Percentiles rank a stretch among this genome's conserved stretches.
Evolutionary conservation across 2,329 filamentous ascomycete genomes (phyloP).

Genomic region (Aspergillus transmontanensis): DNA sequence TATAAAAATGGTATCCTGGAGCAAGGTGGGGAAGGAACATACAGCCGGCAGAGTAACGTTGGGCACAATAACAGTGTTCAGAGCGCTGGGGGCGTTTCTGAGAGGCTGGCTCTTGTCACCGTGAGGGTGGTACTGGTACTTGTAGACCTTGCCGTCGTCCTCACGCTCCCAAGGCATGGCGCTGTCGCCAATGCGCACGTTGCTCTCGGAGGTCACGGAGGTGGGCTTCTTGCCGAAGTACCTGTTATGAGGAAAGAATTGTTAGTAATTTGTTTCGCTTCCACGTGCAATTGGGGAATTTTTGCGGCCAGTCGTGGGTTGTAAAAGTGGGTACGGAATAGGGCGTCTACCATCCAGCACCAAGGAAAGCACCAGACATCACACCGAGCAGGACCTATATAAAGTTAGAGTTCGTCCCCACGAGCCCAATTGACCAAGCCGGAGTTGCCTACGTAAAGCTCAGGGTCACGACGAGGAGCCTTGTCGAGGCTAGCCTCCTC

Average conservation of each 20-base stretch:
- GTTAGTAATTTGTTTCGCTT: constrained; percentile 3
- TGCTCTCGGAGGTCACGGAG: constrained; percentile 75
- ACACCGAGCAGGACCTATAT: constrained; percentile 82
- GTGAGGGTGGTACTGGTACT: constrained; percentile 81
- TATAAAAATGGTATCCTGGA: neutral
- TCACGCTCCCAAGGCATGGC: constrained; percentile 91
- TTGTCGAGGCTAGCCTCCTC: constrained; percentile 59
- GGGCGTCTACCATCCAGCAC: constrained; percentile 71
- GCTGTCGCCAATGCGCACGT: constrained; percentile 71
- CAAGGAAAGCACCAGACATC: constrained; percentile 84
- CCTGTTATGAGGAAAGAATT: constrained; percentile 24
- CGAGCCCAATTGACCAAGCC: constrained; percentile 12
- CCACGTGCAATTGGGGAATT: constrained; percentile 7
- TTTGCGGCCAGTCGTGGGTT: constrained; percentile 12
- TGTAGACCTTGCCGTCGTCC: constrained; percentile 65
- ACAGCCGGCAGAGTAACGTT: constrained; percentile 92
- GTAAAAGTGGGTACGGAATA: constrained; percentile 4
- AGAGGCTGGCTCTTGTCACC: constrained; percentile 75
- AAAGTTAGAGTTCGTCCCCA: constrained; percentile 20
- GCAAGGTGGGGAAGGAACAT: constrained; percentile 33
- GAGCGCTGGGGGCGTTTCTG: constrained; percentile 88
- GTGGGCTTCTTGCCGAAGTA: constrained; percentile 81
- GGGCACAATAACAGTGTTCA: constrained; percentile 93
- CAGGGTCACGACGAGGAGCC: constrained; percentile 70
- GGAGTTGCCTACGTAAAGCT: constrained; percentile 67